phyloP scores from a whole-genome alignment of 768 basidiomycete species.

The Rhizopogon vinicolor region DNA sequence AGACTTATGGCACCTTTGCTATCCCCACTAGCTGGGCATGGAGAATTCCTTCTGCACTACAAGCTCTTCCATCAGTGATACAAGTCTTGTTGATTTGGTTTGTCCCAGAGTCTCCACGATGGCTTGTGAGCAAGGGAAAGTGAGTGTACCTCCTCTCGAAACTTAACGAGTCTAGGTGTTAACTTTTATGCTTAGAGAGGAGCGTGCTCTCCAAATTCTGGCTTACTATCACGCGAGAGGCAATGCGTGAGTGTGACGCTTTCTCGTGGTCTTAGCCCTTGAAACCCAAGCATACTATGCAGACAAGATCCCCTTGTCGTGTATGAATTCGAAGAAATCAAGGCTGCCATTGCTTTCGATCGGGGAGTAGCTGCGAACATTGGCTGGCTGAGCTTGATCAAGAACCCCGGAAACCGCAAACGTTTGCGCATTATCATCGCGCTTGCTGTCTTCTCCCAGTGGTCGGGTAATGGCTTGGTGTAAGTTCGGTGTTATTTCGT shows the following conservation, averaged over 20 bases:
- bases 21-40: conserved; percentile 12
- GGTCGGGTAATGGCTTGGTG: conserved; percentile 51
- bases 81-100: conserved; percentile 12
- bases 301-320: conserved; percentile 49
- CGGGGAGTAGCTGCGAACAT: conserved; percentile 35
- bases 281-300: neutral
- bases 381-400: conserved; percentile 43
- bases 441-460: conserved; percentile 57
- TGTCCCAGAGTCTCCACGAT: conserved; percentile 36
- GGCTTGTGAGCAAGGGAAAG: conserved; percentile 33
- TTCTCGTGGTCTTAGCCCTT: neutral
- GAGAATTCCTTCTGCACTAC: conserved; percentile 13
- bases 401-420: conserved; percentile 46
- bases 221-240: conserved; percentile 39
- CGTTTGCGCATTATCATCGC: conserved; percentile 55
- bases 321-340: conserved; percentile 64
- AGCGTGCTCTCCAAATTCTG: conserved; percentile 28
- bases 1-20: conserved; percentile 15
- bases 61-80: conserved; percentile 8
- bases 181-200: conserved; percentile 17
- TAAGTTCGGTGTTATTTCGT: conserved; percentile 5
- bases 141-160: conserved; percentile 5
- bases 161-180: neutral
- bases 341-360: conserved; percentile 46
- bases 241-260: conserved; percentile 27